Evolutionary conservation across 2,329 filamentous ascomycete species (phyloP).

Genomic region (Fusarium pseudograminearum): DNA sequence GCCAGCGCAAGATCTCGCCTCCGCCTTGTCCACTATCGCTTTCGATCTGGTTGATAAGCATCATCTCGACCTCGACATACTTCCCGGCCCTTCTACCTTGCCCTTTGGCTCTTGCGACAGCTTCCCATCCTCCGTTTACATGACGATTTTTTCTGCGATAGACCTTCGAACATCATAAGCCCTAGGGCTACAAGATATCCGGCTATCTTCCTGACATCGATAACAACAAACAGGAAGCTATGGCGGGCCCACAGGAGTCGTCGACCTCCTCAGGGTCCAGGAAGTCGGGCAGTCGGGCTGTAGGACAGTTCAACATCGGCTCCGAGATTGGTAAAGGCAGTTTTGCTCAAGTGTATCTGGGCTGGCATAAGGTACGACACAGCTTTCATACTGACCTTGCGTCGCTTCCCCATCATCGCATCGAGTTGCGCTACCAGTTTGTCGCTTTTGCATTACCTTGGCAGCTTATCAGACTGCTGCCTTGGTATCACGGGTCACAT

Average conservation of each 20-base stretch:
- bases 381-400: conserved; percentile 10
- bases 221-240: conserved; percentile 53
- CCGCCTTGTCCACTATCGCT: conserved; percentile 18
- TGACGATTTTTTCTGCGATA: conserved; percentile 53
- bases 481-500: conserved; percentile 11
- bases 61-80: conserved; percentile 3
- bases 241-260: conserved; percentile 56
- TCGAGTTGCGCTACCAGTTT: conserved; percentile 21
- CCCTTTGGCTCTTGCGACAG: conserved; percentile 27
- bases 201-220: conserved; percentile 51
- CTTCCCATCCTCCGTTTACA: conserved; percentile 52
- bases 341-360: conserved; percentile 95
- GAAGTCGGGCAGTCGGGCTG: conserved; percentile 52
- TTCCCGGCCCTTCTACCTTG: conserved; percentile 23
- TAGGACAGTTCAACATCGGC: conserved; percentile 85
- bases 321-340: conserved; percentile 96
- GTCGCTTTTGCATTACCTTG: conserved; percentile 10
- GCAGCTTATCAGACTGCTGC: conserved; percentile 9
- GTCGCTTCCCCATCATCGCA: conserved; percentile 24
- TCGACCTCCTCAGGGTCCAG: conserved; percentile 52
- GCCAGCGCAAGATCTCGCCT: conserved; percentile 27
- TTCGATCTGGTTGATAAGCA: conserved; percentile 36
- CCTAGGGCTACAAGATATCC: conserved; percentile 52
- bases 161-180: conserved; percentile 54
- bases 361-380: conserved; percentile 77